These are phyloP conservation scores for Glarea lozoyensis DNA, from an alignment of 495 filamentous ascomycete species.

Conservation along the genomic window DNA sequence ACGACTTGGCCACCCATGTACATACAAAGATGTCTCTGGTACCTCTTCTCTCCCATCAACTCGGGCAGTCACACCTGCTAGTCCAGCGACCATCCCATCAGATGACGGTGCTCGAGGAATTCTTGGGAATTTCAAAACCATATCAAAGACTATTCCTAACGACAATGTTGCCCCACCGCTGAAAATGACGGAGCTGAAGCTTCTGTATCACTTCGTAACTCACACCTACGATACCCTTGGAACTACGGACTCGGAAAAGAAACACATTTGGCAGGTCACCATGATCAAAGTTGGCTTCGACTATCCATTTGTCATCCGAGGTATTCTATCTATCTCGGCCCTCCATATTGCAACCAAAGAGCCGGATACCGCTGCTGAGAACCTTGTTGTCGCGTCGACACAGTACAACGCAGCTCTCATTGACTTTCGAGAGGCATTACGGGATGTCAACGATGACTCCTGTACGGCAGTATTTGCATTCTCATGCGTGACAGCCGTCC, in stretches of 20 bases:
- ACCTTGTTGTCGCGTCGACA: slow-evolving; percentile 27
- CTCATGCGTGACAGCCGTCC: slow-evolving; percentile 35
- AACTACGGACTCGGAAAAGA: background rate
- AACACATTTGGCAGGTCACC: slow-evolving; percentile 5
- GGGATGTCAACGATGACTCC: slow-evolving; percentile 26
- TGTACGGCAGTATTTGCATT: slow-evolving; percentile 38
- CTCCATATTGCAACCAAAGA: slow-evolving; percentile 4
- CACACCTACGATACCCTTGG: slow-evolving; percentile 6
- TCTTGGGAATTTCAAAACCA: background rate
- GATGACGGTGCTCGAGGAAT: background rate
- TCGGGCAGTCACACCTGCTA: background rate
- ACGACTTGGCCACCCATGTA: background rate
- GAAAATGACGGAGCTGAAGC: slow-evolving; percentile 1
- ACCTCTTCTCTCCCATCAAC: background rate
- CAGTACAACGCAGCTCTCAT: slow-evolving; percentile 32
- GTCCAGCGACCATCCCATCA: too few relatives aligned
- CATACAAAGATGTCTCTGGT: background rate
- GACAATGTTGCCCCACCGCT: background rate
- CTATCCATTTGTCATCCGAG: slow-evolving; percentile 7
- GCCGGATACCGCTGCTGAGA: slow-evolving; percentile 8
- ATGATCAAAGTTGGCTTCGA: slow-evolving; percentile 6
- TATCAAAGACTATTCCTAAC: background rate
- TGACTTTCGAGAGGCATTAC: slow-evolving; percentile 26
- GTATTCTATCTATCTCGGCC: slow-evolving; percentile 5
- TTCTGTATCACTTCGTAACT: slow-evolving; percentile 9